Evolutionary conservation across 495 filamentous ascomycete species (phyloP).

Genomic region (Neurospora sp.): DNA sequence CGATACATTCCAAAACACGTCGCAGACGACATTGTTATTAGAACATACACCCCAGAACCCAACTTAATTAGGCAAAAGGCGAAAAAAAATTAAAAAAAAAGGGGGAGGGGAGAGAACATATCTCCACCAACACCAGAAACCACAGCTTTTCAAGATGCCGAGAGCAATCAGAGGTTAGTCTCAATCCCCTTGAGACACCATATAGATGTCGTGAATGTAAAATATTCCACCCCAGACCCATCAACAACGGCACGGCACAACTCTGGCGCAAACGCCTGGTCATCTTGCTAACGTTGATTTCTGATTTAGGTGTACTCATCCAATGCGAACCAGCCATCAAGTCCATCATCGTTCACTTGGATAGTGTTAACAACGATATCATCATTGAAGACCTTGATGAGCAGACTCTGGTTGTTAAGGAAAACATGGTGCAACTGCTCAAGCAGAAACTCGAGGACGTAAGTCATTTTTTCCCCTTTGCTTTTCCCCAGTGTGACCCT

Average conservation of each 20-base stretch:
- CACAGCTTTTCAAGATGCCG: neutral
- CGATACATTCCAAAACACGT: neutral
- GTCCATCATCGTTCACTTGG: conserved; percentile 51
- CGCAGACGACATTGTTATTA: neutral
- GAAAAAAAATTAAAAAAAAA: neutral
- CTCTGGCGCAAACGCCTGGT: neutral
- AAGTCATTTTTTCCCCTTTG: conserved; percentile 1
- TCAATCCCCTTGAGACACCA: neutral
- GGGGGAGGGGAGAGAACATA: too few species aligned
- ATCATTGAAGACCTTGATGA: conserved; percentile 67
- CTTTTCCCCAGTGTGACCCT: neutral
- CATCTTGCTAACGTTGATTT: neutral
- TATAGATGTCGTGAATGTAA: neutral
- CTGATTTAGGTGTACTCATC: conserved; percentile 52
- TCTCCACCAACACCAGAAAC: neutral
- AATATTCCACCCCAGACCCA: neutral
- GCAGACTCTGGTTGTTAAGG: conserved; percentile 61
- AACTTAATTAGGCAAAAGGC: neutral
- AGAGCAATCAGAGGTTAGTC: neutral
- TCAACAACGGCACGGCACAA: neutral
- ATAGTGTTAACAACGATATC: conserved; percentile 43
- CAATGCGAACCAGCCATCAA: conserved; percentile 59
- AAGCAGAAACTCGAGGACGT: conserved; percentile 51
- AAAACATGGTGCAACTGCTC: conserved; percentile 53
- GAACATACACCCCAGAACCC: neutral